phyloP scores from a whole-genome alignment of 2,329 filamentous ascomycete genomes.

The Penicillium concentricum region DNA sequence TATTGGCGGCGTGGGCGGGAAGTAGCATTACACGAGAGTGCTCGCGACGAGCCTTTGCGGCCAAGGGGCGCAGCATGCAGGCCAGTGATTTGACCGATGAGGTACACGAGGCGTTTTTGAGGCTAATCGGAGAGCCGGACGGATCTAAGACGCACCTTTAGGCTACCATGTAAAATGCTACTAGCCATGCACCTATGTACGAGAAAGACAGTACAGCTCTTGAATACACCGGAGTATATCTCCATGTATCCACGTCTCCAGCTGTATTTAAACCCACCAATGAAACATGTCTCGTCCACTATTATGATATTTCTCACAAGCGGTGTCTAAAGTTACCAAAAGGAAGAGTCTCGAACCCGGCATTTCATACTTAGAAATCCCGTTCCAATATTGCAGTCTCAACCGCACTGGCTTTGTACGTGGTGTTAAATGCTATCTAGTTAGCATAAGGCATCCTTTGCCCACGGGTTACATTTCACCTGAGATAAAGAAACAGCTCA shows the following conservation, averaged over 20 bases:
- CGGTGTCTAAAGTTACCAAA: background rate
- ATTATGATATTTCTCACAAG: background rate
- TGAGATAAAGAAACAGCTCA: background rate
- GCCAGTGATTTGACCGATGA: slow-evolving; percentile 91
- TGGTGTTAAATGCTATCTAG: background rate
- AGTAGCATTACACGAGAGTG: slow-evolving; percentile 87
- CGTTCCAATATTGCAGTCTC: background rate
- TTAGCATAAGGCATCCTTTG: background rate
- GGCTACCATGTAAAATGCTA: slow-evolving; percentile 6
- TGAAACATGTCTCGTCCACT: background rate
- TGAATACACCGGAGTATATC: background rate
- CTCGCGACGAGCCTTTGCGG: slow-evolving; percentile 79
- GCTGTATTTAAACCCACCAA: background rate
- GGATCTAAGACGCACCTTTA: slow-evolving; percentile 38
- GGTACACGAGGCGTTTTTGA: slow-evolving; percentile 77
- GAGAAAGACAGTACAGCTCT: background rate
- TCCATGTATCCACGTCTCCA: background rate
- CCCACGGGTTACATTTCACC: background rate
- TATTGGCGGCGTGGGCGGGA: slow-evolving; percentile 81
- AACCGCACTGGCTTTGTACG: background rate
- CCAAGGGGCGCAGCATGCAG: slow-evolving; percentile 83
- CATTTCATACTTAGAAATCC: background rate
- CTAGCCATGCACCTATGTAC: background rate
- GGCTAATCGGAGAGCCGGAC: slow-evolving; percentile 72
- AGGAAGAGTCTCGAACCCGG: background rate